Conservation (phyloP, 805 yeast genomes). For the Yamadazyma philogaea region DNA sequence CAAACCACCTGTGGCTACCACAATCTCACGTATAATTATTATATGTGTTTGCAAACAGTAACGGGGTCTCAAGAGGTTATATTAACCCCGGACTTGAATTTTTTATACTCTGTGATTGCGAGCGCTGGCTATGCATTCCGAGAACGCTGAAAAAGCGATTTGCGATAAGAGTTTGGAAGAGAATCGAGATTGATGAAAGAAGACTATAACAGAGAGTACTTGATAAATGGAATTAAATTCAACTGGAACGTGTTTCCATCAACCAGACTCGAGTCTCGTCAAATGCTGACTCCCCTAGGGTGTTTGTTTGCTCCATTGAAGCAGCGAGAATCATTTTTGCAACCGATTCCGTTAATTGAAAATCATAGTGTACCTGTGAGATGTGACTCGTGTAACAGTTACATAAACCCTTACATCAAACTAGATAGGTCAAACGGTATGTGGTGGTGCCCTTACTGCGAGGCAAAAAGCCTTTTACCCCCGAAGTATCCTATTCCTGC, state of each 20-base stretch:
- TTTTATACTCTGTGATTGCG: too few species aligned
- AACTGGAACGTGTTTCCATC: conserved; percentile 61
- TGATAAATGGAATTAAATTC: conserved; percentile 31
- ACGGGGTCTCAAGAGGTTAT: too few species aligned
- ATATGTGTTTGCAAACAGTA: too few species aligned
- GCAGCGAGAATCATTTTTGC: neutral
- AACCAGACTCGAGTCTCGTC: conserved; percentile 34
- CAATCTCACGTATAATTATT: too few species aligned
- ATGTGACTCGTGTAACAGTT: conserved; percentile 27
- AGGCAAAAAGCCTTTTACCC: conserved; percentile 22
- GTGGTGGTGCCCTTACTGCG: conserved; percentile 43
- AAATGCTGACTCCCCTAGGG: conserved; percentile 34
- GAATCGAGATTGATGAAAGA: conserved; percentile 2
- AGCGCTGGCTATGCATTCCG: neutral
- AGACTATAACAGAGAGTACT: conserved; percentile 2
- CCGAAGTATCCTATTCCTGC: conserved; percentile 16
- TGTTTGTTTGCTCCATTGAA: conserved; percentile 32
- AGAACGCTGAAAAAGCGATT: neutral
- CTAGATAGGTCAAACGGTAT: conserved; percentile 27
- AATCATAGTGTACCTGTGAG: conserved; percentile 11
- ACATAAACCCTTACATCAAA: conserved; percentile 28
- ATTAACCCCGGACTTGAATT: too few species aligned
- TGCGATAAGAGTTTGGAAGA: neutral
- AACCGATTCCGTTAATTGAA: conserved; percentile 2
- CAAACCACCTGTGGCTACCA: too few species aligned